Base-by-base conservation (phyloP, 2,329 filamentous ascomycete genomes). In the Fusarium hostae region DNA sequence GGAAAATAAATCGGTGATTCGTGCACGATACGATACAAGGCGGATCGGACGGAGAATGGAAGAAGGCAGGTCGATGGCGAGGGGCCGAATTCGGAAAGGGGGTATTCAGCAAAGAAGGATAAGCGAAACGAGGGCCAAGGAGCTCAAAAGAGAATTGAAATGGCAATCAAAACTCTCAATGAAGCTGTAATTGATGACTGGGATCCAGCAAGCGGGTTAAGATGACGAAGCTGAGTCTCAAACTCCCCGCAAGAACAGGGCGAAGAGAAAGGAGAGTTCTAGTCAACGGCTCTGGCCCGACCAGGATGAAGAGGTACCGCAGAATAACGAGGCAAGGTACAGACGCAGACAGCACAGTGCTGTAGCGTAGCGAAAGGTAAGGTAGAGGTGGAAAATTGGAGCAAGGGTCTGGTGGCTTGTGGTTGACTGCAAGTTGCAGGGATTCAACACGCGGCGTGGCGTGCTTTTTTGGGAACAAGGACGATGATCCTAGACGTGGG, bases 171-270 rank as follows among this genome's bases (percentile, higher is more conserved):
- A 37, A 41, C 32, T 56, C 45, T 54, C 64, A 40, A 40, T 59
- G 37, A 63, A 48, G 64, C 63, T 60, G 52, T 59, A 60, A 51
- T 62, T 35, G 63, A 64, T 54, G 41, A 71, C 59, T 58, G 50
- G 63, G 65, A 71, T 57, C 64, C 65, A 72, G 59, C 60, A 66
- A 39, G 47, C 52, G 59, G 65, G 66, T 67, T 68, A 55, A 67
- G 75, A 75, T 77, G 75, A 75, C 71, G 72, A 71, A 74, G 70
- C 63, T 63, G 63, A 77, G 72, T 70, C 69, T 68, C 70, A 64
- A 52, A 71, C 70, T 76, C 75, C 75, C 75, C 75, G 68, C 75
- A 77, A 70, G 73, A 74, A 75, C 64, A 73, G 57, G 71, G 58
- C 66, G 71, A 74, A 63, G 61, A 70, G 71, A 75, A 67, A 71